Evolutionary conservation across 345 rosid species (phyloP), one percentile per base, ranked within the genome.

Genomic region (Eucalyptus albens): DNA sequence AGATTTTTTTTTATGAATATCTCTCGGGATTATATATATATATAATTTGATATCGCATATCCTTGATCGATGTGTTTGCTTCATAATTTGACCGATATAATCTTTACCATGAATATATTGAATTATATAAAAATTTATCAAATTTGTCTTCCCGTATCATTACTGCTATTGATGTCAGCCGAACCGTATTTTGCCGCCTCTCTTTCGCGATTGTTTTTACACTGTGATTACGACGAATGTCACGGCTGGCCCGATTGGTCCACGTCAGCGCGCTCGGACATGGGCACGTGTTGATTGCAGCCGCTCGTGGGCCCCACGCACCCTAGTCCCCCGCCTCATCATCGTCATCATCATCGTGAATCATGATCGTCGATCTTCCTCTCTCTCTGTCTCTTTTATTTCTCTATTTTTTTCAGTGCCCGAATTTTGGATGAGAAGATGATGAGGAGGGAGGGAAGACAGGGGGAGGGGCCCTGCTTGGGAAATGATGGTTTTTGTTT

Each of bases 251-350:
- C 92, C 80, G 27, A 91, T 60, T 89, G 33, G 44, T 77, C 91
- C 94, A 91, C 95, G 94, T 94, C 91, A 92, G 67, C n/a, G 89
- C 44, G 37, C 86, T 60, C 45, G 91, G 93, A 95, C 96, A 94
- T 40, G 81, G 88, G 92, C 96, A 95, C 96, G 95, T 94, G 96
- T 90, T 89, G 89, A 91, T 90, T 67, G 90, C 88, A 89, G 92
- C 86, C 26, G 24, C 16, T 53, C 89, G 59, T 13, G 94, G 94
- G 50, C 6, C 65, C 65, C 65, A 3, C 29, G 1, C 29, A 11
- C 29, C n/a, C 13, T 10, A 17, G 21, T 53, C 24, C 56, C 91
- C 93, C 88, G 0, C 56, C 83, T 31, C 37, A 31, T 77, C 90
- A n/a, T 67, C 91, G 13, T 72, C 90, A 40, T 26, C 87, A 86